Evolutionary conservation across 768 basidiomycete species (phyloP).

Genomic region (Termitomyces sp.): DNA sequence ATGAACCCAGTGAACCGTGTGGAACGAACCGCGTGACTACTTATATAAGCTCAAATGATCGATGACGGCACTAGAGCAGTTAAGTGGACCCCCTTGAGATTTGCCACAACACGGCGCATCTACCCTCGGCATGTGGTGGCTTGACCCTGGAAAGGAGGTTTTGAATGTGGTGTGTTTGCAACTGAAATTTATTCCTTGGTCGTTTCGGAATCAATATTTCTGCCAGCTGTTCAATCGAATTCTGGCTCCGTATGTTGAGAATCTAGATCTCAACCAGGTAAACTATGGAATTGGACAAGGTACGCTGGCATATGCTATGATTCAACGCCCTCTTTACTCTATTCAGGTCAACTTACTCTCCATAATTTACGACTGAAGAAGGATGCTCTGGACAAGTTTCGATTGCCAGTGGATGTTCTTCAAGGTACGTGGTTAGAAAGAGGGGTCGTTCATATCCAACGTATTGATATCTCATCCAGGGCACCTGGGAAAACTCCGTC

Average conservation of each 20-base stretch:
- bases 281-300: constrained; percentile 92
- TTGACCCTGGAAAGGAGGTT: constrained; percentile 82
- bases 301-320: constrained; percentile 16
- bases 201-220: not conserved
- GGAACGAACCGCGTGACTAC: not conserved
- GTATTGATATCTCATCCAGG: constrained; percentile 35
- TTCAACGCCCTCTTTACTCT: not conserved
- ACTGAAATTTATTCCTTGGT: not conserved
- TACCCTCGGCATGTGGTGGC: constrained; percentile 69
- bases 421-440: constrained; percentile 56
- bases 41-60: not conserved
- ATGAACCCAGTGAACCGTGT: not conserved
- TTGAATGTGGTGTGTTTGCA: constrained; percentile 60
- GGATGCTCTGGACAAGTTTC: constrained; percentile 91
- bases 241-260: constrained; percentile 93
- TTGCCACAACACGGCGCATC: not conserved
- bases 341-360: constrained; percentile 68
- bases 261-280: constrained; percentile 90
- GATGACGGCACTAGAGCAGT: constrained; percentile 1
- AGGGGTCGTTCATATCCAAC: not conserved
- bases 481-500: constrained; percentile 78
- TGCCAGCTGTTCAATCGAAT: constrained; percentile 77
- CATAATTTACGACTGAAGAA: constrained; percentile 85
- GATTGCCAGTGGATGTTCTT: constrained; percentile 89
- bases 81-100: not conserved